phyloP scores from a whole-genome alignment of 106 monocot species.

The Agapanthus africanus region DNA sequence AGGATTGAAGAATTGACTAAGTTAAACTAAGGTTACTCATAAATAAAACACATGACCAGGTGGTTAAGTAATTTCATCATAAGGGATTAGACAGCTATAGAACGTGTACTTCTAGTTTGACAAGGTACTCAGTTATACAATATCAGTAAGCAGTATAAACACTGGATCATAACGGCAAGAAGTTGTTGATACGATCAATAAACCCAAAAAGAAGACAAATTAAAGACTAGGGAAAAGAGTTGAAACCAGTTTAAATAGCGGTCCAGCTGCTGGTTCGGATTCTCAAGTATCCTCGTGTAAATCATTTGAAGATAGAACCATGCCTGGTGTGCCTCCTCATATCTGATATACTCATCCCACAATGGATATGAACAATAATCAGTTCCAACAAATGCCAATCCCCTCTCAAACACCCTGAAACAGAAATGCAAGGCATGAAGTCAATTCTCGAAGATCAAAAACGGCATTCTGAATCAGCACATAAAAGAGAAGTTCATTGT shows the following conservation, averaged over 20 bases:
- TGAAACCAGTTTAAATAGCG: constrained; percentile 86
- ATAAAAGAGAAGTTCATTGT: too few relatives aligned
- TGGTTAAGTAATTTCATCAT: too few relatives aligned
- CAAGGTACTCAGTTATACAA: neutral
- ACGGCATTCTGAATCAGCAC: constrained; percentile 23
- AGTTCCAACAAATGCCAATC: constrained; percentile 93
- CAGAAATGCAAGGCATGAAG: too few relatives aligned
- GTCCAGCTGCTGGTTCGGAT: constrained; percentile 91
- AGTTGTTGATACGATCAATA: neutral
- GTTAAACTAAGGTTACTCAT: too few relatives aligned
- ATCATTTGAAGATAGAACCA: constrained; percentile 81
- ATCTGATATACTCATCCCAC: constrained; percentile 99
- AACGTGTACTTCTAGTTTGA: neutral
- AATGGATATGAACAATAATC: constrained; percentile 79
- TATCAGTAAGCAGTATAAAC: neutral
- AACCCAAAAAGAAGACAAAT: neutral
- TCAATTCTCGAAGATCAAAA: too few relatives aligned
- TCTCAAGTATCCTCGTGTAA: constrained; percentile 87
- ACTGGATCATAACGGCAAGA: neutral
- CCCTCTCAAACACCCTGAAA: constrained; percentile 92
- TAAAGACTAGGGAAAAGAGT: neutral
- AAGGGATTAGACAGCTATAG: too few relatives aligned
- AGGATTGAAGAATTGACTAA: too few relatives aligned
- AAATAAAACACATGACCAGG: too few relatives aligned
- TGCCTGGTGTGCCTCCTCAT: constrained; percentile 84